phyloP scores from a whole-genome alignment of 1,284 basidiomycete genomes.

The Phylloboletellus chloephorus region DNA sequence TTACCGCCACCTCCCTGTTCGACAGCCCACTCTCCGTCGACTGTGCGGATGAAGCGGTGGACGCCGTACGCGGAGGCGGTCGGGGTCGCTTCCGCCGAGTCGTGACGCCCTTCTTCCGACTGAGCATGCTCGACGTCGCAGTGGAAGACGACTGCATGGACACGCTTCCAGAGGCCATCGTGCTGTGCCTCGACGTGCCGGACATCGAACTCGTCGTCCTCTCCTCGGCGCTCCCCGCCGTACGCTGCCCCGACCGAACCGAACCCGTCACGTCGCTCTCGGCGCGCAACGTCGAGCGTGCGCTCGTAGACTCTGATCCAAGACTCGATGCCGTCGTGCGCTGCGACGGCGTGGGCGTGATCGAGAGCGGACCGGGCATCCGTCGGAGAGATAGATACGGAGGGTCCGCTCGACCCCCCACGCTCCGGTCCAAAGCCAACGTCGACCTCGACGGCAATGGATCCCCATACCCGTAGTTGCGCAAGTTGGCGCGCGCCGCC shows the following conservation, averaged over 20 bases:
- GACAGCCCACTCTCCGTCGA: constrained; percentile 30
- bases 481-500: constrained; percentile 22
- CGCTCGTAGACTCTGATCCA: constrained; percentile 4
- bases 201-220: background rate
- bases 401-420: constrained; percentile 17
- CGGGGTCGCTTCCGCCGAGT: constrained; percentile 25
- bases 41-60: constrained; percentile 30
- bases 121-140: constrained; percentile 15
- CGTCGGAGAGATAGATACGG: constrained; percentile 8
- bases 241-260: background rate
- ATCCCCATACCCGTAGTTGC: constrained; percentile 23
- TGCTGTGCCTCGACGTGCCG: constrained; percentile 14
- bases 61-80: constrained; percentile 22
- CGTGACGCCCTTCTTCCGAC: constrained; percentile 19
- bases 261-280: constrained; percentile 2
- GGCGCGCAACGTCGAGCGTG: constrained; percentile 3
- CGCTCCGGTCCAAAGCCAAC: constrained; percentile 16
- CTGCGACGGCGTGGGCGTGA: constrained; percentile 11
- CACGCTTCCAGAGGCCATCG: background rate
- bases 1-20: constrained; percentile 34
- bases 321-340: constrained; percentile 9
- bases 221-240: background rate
- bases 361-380: constrained; percentile 5
- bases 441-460: constrained; percentile 24
- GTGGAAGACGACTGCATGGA: constrained; percentile 5